Evolutionary conservation across 768 basidiomycete species (phyloP).

Genomic region (Xerocomellus dryophilus): DNA sequence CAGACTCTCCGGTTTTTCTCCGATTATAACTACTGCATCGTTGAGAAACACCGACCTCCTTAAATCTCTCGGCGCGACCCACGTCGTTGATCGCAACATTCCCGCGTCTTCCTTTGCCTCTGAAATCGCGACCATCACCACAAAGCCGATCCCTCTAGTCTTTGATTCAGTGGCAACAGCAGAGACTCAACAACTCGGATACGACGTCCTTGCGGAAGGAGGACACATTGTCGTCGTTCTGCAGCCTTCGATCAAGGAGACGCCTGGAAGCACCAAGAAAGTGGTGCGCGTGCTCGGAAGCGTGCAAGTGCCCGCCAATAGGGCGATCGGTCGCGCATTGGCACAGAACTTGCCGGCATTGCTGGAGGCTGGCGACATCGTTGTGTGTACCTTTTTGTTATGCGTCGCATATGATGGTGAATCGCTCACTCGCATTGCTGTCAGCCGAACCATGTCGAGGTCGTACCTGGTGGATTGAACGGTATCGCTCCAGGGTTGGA

Average conservation of each 20-base stretch:
- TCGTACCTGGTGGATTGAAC: constrained; percentile 38
- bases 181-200: constrained; percentile 35
- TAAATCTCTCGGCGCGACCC: not conserved
- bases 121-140: constrained; percentile 18
- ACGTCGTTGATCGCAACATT: constrained; percentile 9
- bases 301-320: constrained; percentile 11
- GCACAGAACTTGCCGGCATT: constrained; percentile 8
- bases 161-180: constrained; percentile 29
- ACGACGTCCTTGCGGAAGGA: constrained; percentile 29
- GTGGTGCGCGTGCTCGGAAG: constrained; percentile 10
- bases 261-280: constrained; percentile 15
- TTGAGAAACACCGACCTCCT: constrained; percentile 32
- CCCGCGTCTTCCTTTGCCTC: constrained; percentile 10
- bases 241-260: constrained; percentile 6
- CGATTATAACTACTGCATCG: constrained; percentile 42
- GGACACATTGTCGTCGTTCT: constrained; percentile 27
- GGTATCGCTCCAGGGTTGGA: constrained; percentile 35
- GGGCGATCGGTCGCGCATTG: constrained; percentile 13
- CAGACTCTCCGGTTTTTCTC: constrained; percentile 34
- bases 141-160: constrained; percentile 8
- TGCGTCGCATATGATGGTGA: not conserved
- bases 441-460: constrained; percentile 19
- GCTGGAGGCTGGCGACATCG: constrained; percentile 15
- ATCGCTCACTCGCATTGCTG: not conserved
- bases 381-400: constrained; percentile 6